Evolutionary conservation across 2,329 filamentous ascomycete species (phyloP).

Genomic region (Nannizziopsis arthrosporioides): DNA sequence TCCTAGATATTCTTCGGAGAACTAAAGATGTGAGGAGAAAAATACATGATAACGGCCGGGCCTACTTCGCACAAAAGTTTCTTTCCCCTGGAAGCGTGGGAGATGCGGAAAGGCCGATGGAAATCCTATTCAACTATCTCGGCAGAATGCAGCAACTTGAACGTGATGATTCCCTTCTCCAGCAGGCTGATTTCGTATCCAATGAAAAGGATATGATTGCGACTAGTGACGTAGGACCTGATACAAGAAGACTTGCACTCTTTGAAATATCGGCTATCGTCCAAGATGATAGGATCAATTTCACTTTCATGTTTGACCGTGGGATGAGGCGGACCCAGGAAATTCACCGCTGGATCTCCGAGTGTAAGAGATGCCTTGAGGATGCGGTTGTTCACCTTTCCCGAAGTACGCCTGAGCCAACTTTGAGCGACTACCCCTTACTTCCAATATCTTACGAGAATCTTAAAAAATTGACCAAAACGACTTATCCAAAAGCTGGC

Average conservation of each 20-base stretch:
- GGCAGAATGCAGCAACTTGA: slow-evolving; percentile 35
- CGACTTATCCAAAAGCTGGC: slow-evolving; percentile 29
- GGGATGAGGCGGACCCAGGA: slow-evolving; percentile 34
- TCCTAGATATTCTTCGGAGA: slow-evolving; percentile 26
- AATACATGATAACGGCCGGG: slow-evolving; percentile 23
- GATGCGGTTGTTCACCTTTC: slow-evolving; percentile 21
- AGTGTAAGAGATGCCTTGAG: slow-evolving; percentile 28
- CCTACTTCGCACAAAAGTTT: slow-evolving; percentile 28
- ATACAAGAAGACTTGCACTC: slow-evolving; percentile 37
- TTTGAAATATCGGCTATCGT: slow-evolving; percentile 43
- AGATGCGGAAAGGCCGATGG: slow-evolving; percentile 29
- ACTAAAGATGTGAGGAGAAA: slow-evolving; percentile 31
- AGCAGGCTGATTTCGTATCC: slow-evolving; percentile 27
- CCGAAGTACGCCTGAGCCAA: slow-evolving; percentile 19
- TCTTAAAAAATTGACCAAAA: slow-evolving; percentile 28
- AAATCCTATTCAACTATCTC: slow-evolving; percentile 34
- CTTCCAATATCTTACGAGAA: slow-evolving; percentile 34
- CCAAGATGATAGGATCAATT: slow-evolving; percentile 35
- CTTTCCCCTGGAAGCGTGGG: slow-evolving; percentile 21
- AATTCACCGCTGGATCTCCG: slow-evolving; percentile 35
- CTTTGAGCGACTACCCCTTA: slow-evolving; percentile 37
- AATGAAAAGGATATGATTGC: slow-evolving; percentile 23
- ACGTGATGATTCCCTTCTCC: slow-evolving; percentile 34
- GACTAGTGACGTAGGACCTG: slow-evolving; percentile 35
- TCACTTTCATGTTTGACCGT: slow-evolving; percentile 41